Percentiles rank a stretch among this genome's conserved stretches.
Conservation (phyloP, 176 grass and related monocot genomes). For the Oryza brachyantha region DNA sequence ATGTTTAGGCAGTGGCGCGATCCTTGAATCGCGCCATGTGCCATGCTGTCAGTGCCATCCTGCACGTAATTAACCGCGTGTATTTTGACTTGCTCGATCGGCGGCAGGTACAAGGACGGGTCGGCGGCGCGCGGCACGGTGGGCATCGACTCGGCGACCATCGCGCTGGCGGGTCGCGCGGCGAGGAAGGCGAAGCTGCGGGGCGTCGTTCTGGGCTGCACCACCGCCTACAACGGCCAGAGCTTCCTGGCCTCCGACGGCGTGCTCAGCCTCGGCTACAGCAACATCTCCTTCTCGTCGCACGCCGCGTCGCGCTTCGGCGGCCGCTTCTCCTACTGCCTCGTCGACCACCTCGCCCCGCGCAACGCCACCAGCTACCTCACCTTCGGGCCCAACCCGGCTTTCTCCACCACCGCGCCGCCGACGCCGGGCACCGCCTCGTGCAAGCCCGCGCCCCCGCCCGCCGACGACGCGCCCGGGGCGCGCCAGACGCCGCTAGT, state of each 20-base stretch:
- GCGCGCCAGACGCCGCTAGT: constrained; percentile 54
- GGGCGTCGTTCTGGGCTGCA: constrained; percentile 79
- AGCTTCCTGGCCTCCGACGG: constrained; percentile 75
- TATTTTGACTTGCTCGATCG: not conserved
- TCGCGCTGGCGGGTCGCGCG: constrained; percentile 52
- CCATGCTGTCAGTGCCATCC: not conserved
- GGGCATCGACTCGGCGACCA: constrained; percentile 76
- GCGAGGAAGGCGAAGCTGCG: constrained; percentile 54
- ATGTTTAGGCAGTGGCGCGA: not conserved
- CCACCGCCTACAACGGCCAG: constrained; percentile 47
- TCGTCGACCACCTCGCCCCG: constrained; percentile 96
- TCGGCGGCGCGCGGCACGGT: constrained; percentile 64
- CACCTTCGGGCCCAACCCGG: constrained; percentile 69
- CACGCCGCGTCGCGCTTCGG: constrained; percentile 73
- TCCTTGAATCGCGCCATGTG: constrained; percentile 39
- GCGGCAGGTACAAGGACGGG: constrained; percentile 79
- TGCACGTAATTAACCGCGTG: not conserved
- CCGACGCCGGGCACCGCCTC: not conserved
- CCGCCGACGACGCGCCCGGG: not conserved
- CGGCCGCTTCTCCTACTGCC: constrained; percentile 94
- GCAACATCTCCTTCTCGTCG: constrained; percentile 71
- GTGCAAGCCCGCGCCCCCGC: not conserved
- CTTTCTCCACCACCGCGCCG: constrained; percentile 11
- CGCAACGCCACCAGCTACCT: constrained; percentile 79
- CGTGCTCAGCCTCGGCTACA: constrained; percentile 89